Evolutionary conservation across 306 rosid genomes (phyloP).

Genomic region (Begonia fuchsioides): DNA sequence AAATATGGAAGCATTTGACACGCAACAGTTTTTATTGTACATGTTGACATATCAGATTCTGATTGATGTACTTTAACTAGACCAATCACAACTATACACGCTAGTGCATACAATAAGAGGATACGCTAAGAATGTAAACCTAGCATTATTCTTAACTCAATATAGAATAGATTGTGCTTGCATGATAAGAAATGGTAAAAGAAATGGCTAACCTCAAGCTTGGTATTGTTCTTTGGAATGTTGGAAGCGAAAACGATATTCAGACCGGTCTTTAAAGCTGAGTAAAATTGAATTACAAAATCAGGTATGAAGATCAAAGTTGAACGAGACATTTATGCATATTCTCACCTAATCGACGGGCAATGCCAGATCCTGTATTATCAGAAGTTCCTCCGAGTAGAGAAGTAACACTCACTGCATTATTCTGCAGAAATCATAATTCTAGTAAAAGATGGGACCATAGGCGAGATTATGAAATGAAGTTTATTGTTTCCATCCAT

Average conservation of each 20-base stretch:
- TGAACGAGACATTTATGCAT: neutral
- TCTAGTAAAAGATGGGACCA: neutral
- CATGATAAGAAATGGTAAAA: no score
- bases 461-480: no score
- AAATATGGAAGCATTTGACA: no score
- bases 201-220: slow-evolving; percentile 45
- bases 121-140: no score
- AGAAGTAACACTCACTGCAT: slow-evolving; percentile 49
- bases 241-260: slow-evolving; percentile 70
- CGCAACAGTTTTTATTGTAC: no score
- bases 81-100: no score
- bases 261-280: slow-evolving; percentile 72
- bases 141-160: no score
- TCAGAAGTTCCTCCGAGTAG: slow-evolving; percentile 80
- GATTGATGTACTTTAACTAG: no score
- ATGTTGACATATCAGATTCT: no score
- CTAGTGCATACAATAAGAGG: no score
- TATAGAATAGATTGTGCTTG: no score
- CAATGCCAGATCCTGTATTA: slow-evolving; percentile 79
- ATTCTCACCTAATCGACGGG: slow-evolving; percentile 55
- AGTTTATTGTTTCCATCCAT: no score
- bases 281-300: slow-evolving; percentile 6
- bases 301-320: slow-evolving; percentile 1
- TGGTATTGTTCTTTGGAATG: slow-evolving; percentile 60
- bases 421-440: slow-evolving; percentile 21